Conservation (phyloP, 164 flowering plant species). For the Aristolochia californica region DNA sequence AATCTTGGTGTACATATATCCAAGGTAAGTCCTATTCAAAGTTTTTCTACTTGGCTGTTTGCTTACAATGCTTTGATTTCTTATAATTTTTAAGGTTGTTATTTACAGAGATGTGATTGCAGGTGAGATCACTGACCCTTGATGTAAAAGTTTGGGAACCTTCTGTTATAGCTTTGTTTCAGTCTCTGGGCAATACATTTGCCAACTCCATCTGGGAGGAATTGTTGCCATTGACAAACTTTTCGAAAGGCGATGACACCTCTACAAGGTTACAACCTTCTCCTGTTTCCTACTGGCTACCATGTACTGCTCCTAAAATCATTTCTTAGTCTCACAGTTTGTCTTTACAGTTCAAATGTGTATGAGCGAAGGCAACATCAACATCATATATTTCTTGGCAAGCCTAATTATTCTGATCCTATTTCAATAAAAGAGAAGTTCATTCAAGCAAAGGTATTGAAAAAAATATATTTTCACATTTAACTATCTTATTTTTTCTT, state of each 20-base stretch:
- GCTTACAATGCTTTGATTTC: background rate
- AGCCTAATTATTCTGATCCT: constrained; percentile 56
- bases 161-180: constrained; percentile 68
- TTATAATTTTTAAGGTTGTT: background rate
- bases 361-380: no score
- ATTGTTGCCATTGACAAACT: constrained; percentile 29
- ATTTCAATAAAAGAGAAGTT: constrained; percentile 72
- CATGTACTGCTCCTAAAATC: no score
- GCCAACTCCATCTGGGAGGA: constrained; percentile 90
- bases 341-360: no score
- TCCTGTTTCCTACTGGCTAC: no score
- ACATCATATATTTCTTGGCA: constrained; percentile 15
- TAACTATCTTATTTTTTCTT: background rate
- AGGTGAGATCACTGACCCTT: constrained; percentile 89
- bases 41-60: background rate
- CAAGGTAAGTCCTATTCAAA: constrained; percentile 37
- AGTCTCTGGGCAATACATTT: constrained; percentile 74
- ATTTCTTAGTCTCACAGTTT: no score
- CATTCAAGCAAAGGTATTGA: constrained; percentile 77
- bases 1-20: constrained; percentile 91
- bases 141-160: constrained; percentile 96
- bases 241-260: constrained; percentile 30
- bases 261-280: constrained; percentile 30
- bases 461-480: background rate
- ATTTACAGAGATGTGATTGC: constrained; percentile 5